Conservation (phyloP, 371 early-diverging fungal genomes). For the Fennellomyces sp. region DNA sequence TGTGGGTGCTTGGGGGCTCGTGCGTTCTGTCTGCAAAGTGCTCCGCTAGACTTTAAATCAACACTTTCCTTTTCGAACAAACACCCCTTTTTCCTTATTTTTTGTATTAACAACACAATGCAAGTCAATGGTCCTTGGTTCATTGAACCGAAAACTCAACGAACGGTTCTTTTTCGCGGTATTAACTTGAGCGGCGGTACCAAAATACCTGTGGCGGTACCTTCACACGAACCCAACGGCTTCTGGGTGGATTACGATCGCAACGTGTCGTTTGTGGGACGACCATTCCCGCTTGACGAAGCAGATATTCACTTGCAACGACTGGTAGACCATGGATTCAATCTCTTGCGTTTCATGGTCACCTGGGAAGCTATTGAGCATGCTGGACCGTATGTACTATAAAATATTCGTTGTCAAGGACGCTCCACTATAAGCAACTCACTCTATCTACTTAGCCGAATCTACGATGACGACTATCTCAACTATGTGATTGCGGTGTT, state of each 20-base stretch:
- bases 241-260: conserved; percentile 62
- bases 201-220: conserved; percentile 56
- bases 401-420: not conserved
- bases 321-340: conserved; percentile 80
- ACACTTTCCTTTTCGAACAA: conserved; percentile 6
- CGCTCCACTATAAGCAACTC: conserved; percentile 13
- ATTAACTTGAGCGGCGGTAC: conserved; percentile 69
- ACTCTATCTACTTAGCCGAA: conserved; percentile 59
- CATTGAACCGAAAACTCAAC: conserved; percentile 53
- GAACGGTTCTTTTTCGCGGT: conserved; percentile 63
- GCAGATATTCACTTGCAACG: conserved; percentile 81
- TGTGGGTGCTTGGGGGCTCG: no score
- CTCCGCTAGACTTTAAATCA: not conserved
- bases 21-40: not conserved
- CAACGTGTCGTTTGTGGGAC: conserved; percentile 61
- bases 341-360: conserved; percentile 73
- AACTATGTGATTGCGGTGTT: conserved; percentile 74
- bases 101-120: conserved; percentile 23
- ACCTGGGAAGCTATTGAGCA: conserved; percentile 91
- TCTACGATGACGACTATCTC: conserved; percentile 84
- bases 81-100: conserved; percentile 4
- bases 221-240: conserved; percentile 53
- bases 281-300: conserved; percentile 85
- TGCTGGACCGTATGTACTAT: conserved; percentile 67
- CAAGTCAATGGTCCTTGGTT: conserved; percentile 65